A percentile compares a stretch with the other conserved stretches of the same genome.
Conservation (phyloP, 2,329 filamentous ascomycete genomes). For the Aspergillus flavus region DNA sequence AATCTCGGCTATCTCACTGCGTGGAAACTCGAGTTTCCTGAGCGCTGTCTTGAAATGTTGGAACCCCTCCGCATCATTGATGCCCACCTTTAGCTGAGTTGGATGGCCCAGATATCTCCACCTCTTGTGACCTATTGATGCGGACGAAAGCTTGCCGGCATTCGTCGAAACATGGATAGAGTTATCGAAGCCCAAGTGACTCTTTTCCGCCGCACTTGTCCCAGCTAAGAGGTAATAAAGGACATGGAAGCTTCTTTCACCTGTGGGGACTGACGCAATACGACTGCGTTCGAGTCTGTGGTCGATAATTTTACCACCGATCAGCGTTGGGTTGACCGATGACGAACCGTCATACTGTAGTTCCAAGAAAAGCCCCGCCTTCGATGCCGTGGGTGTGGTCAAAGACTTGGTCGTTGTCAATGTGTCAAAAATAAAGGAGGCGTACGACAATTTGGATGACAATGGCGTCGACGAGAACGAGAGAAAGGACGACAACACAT, state of each 20-base stretch:
- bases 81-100: slow-evolving; percentile 93
- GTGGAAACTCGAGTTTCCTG: slow-evolving; percentile 89
- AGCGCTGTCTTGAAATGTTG: slow-evolving; percentile 96
- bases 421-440: slow-evolving; percentile 92
- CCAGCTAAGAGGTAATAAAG: slow-evolving; percentile 94
- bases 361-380: slow-evolving; percentile 93
- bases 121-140: slow-evolving; percentile 67
- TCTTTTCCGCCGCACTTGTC: slow-evolving; percentile 85
- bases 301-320: slow-evolving; percentile 92
- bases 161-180: slow-evolving; percentile 41
- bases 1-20: slow-evolving; percentile 92
- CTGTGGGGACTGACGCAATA: slow-evolving; percentile 88
- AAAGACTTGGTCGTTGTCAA: slow-evolving; percentile 96
- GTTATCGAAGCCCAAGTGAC: slow-evolving; percentile 72
- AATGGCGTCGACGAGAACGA: slow-evolving; percentile 90
- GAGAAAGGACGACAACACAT: slow-evolving; percentile 81
- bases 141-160: slow-evolving; percentile 56
- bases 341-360: slow-evolving; percentile 93
- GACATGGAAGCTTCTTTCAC: slow-evolving; percentile 94
- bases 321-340: slow-evolving; percentile 79
- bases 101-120: slow-evolving; percentile 97
- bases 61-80: slow-evolving; percentile 94
- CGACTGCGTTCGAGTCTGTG: slow-evolving; percentile 90
- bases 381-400: slow-evolving; percentile 92
- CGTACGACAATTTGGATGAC: slow-evolving; percentile 89